A percentile compares a stretch with the other conserved stretches of the same genome.
Conservation (phyloP, 768 basidiomycete genomes). For the Boletus rubroflammeus region DNA sequence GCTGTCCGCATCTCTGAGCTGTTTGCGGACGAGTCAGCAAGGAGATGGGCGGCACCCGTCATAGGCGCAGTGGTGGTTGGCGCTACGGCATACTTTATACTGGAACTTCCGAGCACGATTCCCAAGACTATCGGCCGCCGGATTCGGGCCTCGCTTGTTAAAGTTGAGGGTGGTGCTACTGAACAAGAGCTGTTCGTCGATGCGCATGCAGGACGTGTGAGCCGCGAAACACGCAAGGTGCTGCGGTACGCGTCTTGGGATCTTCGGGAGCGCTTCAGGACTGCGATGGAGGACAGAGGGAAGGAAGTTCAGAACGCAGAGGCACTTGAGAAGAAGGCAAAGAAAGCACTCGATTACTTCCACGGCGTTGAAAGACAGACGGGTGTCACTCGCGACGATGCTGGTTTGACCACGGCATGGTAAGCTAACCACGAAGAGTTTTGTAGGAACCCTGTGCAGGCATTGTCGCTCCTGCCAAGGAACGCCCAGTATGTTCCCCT, state of each 20-base stretch:
- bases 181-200: slow-evolving; percentile 60
- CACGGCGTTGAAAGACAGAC: slow-evolving; percentile 46
- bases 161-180: slow-evolving; percentile 42
- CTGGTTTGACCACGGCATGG: slow-evolving; percentile 16
- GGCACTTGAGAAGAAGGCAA: slow-evolving; percentile 66
- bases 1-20: slow-evolving; percentile 72
- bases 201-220: slow-evolving; percentile 64
- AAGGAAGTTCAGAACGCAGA: slow-evolving; percentile 77
- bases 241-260: slow-evolving; percentile 90
- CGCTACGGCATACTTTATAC: slow-evolving; percentile 71
- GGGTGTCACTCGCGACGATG: slow-evolving; percentile 32
- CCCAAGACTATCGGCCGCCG: slow-evolving; percentile 88
- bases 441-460: neutral
- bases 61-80: slow-evolving; percentile 75
- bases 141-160: slow-evolving; percentile 61
- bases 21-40: slow-evolving; percentile 71
- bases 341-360: slow-evolving; percentile 73
- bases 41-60: slow-evolving; percentile 86
- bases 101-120: slow-evolving; percentile 85
- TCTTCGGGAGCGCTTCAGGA: slow-evolving; percentile 73
- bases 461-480: neutral
- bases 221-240: slow-evolving; percentile 90
- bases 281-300: slow-evolving; percentile 73
- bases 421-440: slow-evolving; percentile 6
- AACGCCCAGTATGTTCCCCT: neutral